A percentile compares a stretch with the other conserved stretches of the same genome.
Conservation (phyloP, 2,329 filamentous ascomycete species). For the Microsporum ferrugineum region DNA sequence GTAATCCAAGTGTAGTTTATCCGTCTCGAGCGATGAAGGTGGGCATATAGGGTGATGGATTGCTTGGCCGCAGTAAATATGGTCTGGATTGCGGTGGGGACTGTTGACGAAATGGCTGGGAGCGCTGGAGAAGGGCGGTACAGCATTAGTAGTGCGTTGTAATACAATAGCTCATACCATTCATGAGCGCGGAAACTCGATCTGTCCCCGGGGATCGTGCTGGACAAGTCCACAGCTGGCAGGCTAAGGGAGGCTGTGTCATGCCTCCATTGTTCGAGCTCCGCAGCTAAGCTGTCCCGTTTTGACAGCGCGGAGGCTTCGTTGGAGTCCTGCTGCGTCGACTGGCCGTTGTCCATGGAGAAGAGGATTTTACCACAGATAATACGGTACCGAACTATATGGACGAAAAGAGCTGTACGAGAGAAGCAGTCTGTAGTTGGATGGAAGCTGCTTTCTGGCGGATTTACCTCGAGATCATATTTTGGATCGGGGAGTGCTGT, state of each 20-base stretch:
- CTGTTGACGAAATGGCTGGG: conserved; percentile 20
- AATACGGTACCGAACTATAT: conserved; percentile 32
- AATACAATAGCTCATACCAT: conserved; percentile 36
- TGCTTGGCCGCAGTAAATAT: conserved; percentile 32
- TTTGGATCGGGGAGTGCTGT: conserved; percentile 26
- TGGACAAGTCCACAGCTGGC: conserved; percentile 11
- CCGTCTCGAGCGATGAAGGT: conserved; percentile 34
- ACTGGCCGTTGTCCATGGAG: conserved; percentile 20
- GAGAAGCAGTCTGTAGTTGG: conserved; percentile 11
- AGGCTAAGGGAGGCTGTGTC: conserved; percentile 10
- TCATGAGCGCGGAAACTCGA: conserved; percentile 34
- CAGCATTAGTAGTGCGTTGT: conserved; percentile 35
- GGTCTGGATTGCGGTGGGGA: conserved; percentile 23
- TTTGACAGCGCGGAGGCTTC: conserved; percentile 6
- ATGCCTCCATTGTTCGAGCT: conserved; percentile 19
- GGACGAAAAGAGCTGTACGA: conserved; percentile 26
- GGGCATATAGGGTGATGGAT: conserved; percentile 35
- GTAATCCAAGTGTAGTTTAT: conserved; percentile 42
- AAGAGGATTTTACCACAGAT: conserved; percentile 33
- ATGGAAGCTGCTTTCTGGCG: conserved; percentile 10
- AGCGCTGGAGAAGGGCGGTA: conserved; percentile 32
- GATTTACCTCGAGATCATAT: conserved; percentile 12
- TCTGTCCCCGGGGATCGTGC: conserved; percentile 16
- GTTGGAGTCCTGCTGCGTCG: conserved; percentile 1
- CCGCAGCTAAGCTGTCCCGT: conserved; percentile 9